Percentiles rank a stretch among this genome's conserved stretches.
phyloP scores from a whole-genome alignment of 257 asterid species.

The Prunella vulgaris region DNA sequence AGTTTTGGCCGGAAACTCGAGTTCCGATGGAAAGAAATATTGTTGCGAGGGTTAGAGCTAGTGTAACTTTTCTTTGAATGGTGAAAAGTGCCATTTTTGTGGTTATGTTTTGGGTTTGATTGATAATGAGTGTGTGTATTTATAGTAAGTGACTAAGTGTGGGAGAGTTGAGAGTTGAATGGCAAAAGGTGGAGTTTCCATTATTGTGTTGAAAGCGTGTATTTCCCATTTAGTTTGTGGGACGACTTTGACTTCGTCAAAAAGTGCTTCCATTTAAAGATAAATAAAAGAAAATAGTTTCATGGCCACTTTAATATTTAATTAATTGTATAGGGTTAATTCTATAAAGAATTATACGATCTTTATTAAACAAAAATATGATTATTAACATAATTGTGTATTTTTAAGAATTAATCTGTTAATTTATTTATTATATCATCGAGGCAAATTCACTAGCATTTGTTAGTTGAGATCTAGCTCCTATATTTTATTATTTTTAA shows the following conservation, averaged over 20 bases:
- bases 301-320: too few relatives aligned
- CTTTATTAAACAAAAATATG: too few relatives aligned
- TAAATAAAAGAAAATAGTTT: not conserved
- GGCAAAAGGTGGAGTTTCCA: not conserved
- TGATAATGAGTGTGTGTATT: not conserved
- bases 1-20: constrained; percentile 8
- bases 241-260: not conserved
- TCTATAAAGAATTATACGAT: too few relatives aligned
- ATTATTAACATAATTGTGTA: too few relatives aligned
- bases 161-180: not conserved
- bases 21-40: not conserved
- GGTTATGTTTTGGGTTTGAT: not conserved
- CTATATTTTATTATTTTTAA: too few relatives aligned
- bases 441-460: too few relatives aligned
- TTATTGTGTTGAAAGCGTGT: not conserved
- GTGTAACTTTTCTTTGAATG: not conserved
- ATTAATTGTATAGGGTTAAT: too few relatives aligned
- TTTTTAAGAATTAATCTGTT: too few relatives aligned
- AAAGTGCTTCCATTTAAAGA: not conserved
- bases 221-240: not conserved
- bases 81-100: not conserved
- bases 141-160: not conserved
- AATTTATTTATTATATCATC: too few relatives aligned
- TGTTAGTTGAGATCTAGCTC: too few relatives aligned
- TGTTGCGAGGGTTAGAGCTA: not conserved